Evolutionary conservation across 1,284 basidiomycete genomes (phyloP).

Genomic region (Papiliotrema fonsecae): DNA sequence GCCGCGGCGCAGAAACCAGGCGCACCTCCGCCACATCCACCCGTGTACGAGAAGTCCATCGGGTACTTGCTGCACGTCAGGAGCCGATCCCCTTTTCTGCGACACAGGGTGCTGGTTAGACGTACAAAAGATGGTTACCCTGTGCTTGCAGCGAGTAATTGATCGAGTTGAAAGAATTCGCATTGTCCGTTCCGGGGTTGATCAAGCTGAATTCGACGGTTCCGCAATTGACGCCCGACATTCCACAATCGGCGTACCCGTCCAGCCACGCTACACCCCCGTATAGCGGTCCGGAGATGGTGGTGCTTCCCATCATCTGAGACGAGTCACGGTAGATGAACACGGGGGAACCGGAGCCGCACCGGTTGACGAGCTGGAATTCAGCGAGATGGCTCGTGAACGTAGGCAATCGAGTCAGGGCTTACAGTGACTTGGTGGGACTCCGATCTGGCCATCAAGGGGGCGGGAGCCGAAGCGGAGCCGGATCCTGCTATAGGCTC

Average conservation of each 20-base stretch:
- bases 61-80: constrained; percentile 12
- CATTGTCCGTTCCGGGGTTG: constrained; percentile 8
- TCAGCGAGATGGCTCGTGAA: not conserved
- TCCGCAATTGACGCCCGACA: constrained; percentile 20
- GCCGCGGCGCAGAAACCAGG: constrained; percentile 13
- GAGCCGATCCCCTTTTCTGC: not conserved
- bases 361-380: constrained; percentile 18
- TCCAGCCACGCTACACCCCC: constrained; percentile 21
- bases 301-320: constrained; percentile 3
- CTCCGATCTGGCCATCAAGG: too few relatives aligned
- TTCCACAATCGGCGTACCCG: constrained; percentile 10
- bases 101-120: not conserved
- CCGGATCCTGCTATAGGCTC: too few relatives aligned
- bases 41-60: constrained; percentile 17
- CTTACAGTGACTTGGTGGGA: not conserved
- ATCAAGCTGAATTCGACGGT: constrained; percentile 24
- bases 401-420: not conserved
- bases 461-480: too few relatives aligned
- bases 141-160: constrained; percentile 17
- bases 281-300: constrained; percentile 13
- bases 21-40: constrained; percentile 5
- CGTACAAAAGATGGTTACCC: constrained; percentile 17
- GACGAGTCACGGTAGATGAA: constrained; percentile 8
- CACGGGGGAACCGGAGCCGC: constrained; percentile 15
- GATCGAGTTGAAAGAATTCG: constrained; percentile 10